These are phyloP conservation scores for Zygoascus tannicola DNA, from an alignment of 805 yeast genomes.

Conservation along the genomic window DNA sequence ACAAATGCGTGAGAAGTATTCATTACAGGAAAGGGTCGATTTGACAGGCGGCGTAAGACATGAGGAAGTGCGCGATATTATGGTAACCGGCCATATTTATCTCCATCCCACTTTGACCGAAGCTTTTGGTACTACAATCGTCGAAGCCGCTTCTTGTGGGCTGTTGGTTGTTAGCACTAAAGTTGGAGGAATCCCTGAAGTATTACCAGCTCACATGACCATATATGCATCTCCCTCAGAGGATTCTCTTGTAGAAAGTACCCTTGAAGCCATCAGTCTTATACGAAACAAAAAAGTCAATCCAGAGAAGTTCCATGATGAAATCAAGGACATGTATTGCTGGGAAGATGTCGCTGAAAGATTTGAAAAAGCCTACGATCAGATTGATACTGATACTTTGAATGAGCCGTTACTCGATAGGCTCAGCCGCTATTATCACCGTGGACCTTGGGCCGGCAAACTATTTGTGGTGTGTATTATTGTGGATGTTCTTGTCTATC, in stretches of 20 bases:
- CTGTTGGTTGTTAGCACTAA: slow-evolving; percentile 84
- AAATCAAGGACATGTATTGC: slow-evolving; percentile 73
- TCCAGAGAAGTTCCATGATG: slow-evolving; percentile 67
- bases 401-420: slow-evolving; percentile 50
- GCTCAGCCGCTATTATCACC: slow-evolving; percentile 52
- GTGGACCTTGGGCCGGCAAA: slow-evolving; percentile 73
- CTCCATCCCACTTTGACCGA: slow-evolving; percentile 91
- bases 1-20: slow-evolving; percentile 84
- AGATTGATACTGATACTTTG: slow-evolving; percentile 31
- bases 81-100: slow-evolving; percentile 90
- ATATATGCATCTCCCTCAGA: slow-evolving; percentile 85
- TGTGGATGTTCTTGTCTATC: slow-evolving; percentile 61
- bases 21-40: slow-evolving; percentile 79
- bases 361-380: slow-evolving; percentile 72
- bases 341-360: slow-evolving; percentile 86
- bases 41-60: slow-evolving; percentile 82
- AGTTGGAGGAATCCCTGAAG: slow-evolving; percentile 98
- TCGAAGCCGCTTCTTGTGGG: slow-evolving; percentile 97
- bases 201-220: slow-evolving; percentile 86
- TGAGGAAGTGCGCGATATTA: slow-evolving; percentile 84
- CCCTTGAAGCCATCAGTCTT: slow-evolving; percentile 57
- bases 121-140: slow-evolving; percentile 94
- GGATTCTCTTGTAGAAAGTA: slow-evolving; percentile 64
- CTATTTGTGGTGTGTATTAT: slow-evolving; percentile 71
- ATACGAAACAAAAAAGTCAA: slow-evolving; percentile 53